Evolutionary conservation across 305 asterid species (phyloP), one percentile per base, ranked within the genome.

Genomic region (Ilex paraguariensis): DNA sequence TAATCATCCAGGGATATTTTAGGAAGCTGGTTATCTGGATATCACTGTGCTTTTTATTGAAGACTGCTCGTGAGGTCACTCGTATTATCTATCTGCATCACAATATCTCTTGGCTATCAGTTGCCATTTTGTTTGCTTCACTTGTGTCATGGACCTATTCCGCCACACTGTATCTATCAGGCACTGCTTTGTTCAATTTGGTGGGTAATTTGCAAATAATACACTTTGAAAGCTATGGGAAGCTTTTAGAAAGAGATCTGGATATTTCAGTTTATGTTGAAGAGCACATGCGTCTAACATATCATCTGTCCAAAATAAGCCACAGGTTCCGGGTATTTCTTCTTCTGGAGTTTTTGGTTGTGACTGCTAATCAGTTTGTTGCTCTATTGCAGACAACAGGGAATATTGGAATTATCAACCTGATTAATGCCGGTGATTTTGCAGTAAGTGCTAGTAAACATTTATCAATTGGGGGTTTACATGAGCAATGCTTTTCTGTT

Each of bases 361-460:
- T 88, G 69, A 75, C 91, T 30, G 90, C 84, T 60, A 75, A 85
- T 74, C 96, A 85, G 67, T 69, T 88, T 73, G 69, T 80, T 67
- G 56, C 96, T 4, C 77, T 88, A 39, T 64, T 88, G 80, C 83
- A 79, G 75, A 77, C 91, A 63, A 80, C 87, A 7, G 91, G 79
- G 73, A 84, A 88, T 77, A 85, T 73, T 61, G 73, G 94, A 42
- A 72, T 80, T 64, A 82, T 88, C 69, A 88, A 82, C 69, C 62
- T 88, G 64, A 64, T 87, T 62, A 87, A 87, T 73, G 95, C 79
- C 63, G 95, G 92, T 9, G 95, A 87, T 79, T 86, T 88, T 64
- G 87, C 73, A 32, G 96, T 88, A 77, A 31, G 85, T 73, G 13
- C 59, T 62, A 42, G 46, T 31, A 40, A 58, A 62, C 56, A 16